Conservation (phyloP, 805 yeast genomes). For the Kregervanrija fluxuum region DNA sequence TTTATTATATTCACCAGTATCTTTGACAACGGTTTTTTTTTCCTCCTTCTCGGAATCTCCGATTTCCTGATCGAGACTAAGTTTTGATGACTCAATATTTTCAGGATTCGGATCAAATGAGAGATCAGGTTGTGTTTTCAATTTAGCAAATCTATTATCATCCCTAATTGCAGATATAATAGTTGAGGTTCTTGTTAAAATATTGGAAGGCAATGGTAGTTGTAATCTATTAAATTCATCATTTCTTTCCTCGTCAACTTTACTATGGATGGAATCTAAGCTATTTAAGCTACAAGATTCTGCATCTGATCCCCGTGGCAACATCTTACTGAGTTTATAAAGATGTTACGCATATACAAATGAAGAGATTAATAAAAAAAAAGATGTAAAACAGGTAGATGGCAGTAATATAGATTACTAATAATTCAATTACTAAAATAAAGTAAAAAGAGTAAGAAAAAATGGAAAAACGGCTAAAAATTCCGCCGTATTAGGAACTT, state of each 20-base stretch:
- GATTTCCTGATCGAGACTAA: constrained; percentile 1
- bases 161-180: constrained; percentile 23
- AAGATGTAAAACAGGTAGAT: no score
- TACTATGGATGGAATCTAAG: not conserved
- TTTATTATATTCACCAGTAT: constrained; percentile 27
- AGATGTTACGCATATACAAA: no score
- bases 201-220: not conserved
- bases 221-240: not conserved
- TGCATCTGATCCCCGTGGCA: no score
- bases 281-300: no score
- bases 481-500: no score
- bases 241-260: not conserved
- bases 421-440: no score
- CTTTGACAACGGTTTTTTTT: constrained; percentile 8
- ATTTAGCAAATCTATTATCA: constrained; percentile 21
- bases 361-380: no score
- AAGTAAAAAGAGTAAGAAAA: no score
- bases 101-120: constrained; percentile 2
- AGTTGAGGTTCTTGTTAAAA: constrained; percentile 19
- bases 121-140: constrained; percentile 9
- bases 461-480: no score
- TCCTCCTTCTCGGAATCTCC: not conserved
- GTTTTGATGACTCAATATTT: not conserved
- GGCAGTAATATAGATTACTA: no score
- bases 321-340: no score